Percentiles rank a stretch among this genome's conserved stretches.
phyloP scores from a whole-genome alignment of 2,329 filamentous ascomycete genomes.

The Trichophaea hybrida region DNA sequence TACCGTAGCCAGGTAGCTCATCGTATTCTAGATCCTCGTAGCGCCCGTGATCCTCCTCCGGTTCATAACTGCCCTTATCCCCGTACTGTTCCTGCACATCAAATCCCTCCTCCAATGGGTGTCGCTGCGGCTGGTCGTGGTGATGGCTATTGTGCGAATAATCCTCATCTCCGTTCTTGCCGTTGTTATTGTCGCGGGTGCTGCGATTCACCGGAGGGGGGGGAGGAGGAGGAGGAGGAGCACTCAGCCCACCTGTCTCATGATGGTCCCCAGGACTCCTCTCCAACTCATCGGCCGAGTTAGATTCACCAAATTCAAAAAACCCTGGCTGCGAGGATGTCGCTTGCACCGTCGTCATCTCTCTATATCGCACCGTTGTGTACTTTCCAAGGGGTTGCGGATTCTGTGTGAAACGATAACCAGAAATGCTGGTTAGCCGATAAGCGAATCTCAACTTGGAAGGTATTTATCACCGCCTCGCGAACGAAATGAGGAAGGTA shows the following conservation, averaged over 20 bases:
- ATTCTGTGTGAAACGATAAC: background rate
- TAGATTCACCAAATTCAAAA: background rate
- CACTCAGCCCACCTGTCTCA: background rate
- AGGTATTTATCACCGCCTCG: background rate
- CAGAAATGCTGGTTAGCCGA: background rate
- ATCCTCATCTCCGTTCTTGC: background rate
- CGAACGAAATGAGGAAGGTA: too few relatives aligned
- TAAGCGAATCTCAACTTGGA: background rate
- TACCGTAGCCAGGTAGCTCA: background rate
- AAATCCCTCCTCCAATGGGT: background rate
- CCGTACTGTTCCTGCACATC: background rate
- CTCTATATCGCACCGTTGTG: background rate
- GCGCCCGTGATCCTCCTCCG: background rate
- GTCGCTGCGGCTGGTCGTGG: background rate
- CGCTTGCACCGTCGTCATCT: background rate
- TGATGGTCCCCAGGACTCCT: background rate
- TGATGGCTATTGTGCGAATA: background rate
- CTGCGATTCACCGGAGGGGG: background rate
- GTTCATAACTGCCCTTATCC: background rate
- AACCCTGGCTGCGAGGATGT: background rate
- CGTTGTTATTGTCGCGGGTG: background rate
- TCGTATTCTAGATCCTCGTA: conserved; percentile 1
- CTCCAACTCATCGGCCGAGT: background rate
- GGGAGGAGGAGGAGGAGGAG: conserved; percentile 1
- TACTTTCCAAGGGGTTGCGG: background rate